phyloP scores from a whole-genome alignment of 2,329 filamentous ascomycete genomes.

The Allantophomopsis cytisporea region DNA sequence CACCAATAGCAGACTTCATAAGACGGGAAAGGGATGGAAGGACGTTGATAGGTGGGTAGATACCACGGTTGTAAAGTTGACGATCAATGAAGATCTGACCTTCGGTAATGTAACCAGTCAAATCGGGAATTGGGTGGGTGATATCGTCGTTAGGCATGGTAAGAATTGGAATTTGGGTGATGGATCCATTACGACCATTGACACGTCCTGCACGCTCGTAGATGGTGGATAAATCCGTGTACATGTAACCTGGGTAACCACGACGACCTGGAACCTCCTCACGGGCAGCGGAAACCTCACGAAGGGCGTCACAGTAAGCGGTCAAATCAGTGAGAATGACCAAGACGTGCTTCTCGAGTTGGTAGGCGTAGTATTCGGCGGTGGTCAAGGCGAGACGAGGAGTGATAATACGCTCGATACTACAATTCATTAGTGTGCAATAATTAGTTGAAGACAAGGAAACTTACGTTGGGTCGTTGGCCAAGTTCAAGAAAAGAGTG shows the following conservation, averaged over 20 bases:
- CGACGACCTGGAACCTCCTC: slow-evolving; percentile 98
- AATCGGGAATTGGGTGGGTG: slow-evolving; percentile 94
- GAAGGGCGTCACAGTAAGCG: slow-evolving; percentile 95
- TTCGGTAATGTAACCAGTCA: slow-evolving; percentile 98
- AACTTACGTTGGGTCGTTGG: slow-evolving; percentile 91
- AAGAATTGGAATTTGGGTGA: slow-evolving; percentile 96
- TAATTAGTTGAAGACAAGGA: neutral
- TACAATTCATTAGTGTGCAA: slow-evolving; percentile 21
- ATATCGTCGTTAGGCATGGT: slow-evolving; percentile 99
- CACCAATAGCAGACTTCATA: slow-evolving; percentile 99
- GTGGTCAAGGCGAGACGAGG: slow-evolving; percentile 96
- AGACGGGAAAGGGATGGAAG: slow-evolving; percentile 94
- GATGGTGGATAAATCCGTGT: slow-evolving; percentile 99
- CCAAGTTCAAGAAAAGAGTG: slow-evolving; percentile 96
- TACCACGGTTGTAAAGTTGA: slow-evolving; percentile 85
- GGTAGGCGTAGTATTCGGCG: slow-evolving; percentile 99
- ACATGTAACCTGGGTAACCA: slow-evolving; percentile 99
- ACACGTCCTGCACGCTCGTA: slow-evolving; percentile 99
- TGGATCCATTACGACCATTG: slow-evolving; percentile 90
- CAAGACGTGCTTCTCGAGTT: slow-evolving; percentile 98
- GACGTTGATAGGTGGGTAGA: slow-evolving; percentile 98
- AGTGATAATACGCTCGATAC: slow-evolving; percentile 98
- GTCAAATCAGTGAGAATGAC: slow-evolving; percentile 98
- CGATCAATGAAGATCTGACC: slow-evolving; percentile 97
- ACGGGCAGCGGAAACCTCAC: slow-evolving; percentile 93